Evolutionary conservation across 2,329 filamentous ascomycete species (phyloP), one percentile per base, ranked within the genome.

Genomic region (Leptographium wingfieldii): DNA sequence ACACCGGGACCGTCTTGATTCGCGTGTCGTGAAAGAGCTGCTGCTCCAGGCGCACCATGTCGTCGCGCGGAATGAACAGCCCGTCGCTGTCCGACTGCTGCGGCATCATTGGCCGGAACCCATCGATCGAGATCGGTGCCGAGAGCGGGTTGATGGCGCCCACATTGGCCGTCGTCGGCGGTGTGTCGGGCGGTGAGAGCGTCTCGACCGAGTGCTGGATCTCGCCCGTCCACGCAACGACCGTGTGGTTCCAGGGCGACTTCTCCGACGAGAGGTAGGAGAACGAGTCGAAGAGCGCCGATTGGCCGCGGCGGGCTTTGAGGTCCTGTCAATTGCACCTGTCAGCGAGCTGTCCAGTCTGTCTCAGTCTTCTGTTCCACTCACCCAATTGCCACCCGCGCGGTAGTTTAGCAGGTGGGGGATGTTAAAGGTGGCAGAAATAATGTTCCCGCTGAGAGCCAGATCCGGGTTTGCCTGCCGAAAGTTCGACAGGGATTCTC

Each of bases 191-290:
- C 2, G 78, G 74, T 5, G 77, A 76, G 14, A 75, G 64, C 25
- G 71, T 68, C 53, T 80, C 77, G 49, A 69, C 63, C 3, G 77
- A 73, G 4, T 72, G 74, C 60, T 85, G 82, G 61, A 92, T 87
- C 72, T 97, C 92, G 61, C 92, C 92, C 3, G 92, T 96, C 92
- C 92, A 97, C 54, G 90, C 92, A 58, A 97, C 88, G 6, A 96
- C 81, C 0, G 86, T 94, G 74, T 96, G 92, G 67, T 91, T 90
- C 92, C 92, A 97, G 25, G 87, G 85, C 2, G 87, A 86, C 52
- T 87, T 80, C 60, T 87, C 79, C n/a, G 91, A 95, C 3, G 91
- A 89, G 53, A 97, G 83, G 73, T 95, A 86, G 60, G 86, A 83
- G 68, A 97, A 91, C 11, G 91, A 92, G 71, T 96, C 91, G 73